Evolutionary conservation across 139 green algal genomes (phyloP), one percentile per base, ranked within the genome.

Genomic region (Deuterostichococcus epilithicus): DNA sequence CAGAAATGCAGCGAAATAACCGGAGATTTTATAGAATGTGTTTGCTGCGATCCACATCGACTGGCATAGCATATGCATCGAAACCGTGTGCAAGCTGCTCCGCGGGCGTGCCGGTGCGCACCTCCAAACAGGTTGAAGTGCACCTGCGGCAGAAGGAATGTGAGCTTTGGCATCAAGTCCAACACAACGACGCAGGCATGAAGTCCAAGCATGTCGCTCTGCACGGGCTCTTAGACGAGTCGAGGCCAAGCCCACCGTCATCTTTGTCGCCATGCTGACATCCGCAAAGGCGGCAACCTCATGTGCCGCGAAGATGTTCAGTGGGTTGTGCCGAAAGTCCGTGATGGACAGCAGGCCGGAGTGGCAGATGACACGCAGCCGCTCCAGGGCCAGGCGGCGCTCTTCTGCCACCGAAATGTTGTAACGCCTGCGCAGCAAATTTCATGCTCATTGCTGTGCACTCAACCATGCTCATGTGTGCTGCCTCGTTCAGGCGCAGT

Each of bases 81-180:
- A n/a, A n/a, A n/a, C n/a, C n/a, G n/a, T n/a, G n/a, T n/a, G n/a
- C n/a, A n/a, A n/a, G n/a, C n/a, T n/a, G n/a, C n/a, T 36, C 23
- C 23, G n/a, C n/a, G n/a, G n/a, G n/a, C n/a, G n/a, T n/a, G n/a
- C n/a, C 6, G 34, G 23, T 42, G 23, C 42, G 28, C 76, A 76
- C 83, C 84, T 33, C 89, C 88, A 84, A 97, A 95, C 63, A 97
- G 86, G 78, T 97, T 97, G 83, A 95, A 96, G 80, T 97, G 91
- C 68, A 87, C 77, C n/a, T 34, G 25, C 52, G 20, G 8, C 26
- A 20, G 3, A 20, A 63, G 52, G 10, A 63, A 20, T 8, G 10
- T 52, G 42, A 23, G 84, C 86, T 78, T 81, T 60, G 45, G 25
- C 73, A 52, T n/a, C 73, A 77, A 0, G 26, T 36, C 32, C 38